Percentiles rank a stretch among this genome's conserved stretches.
Conservation (phyloP, 495 filamentous ascomycete species). For the Parathielavia hyrcaniae region DNA sequence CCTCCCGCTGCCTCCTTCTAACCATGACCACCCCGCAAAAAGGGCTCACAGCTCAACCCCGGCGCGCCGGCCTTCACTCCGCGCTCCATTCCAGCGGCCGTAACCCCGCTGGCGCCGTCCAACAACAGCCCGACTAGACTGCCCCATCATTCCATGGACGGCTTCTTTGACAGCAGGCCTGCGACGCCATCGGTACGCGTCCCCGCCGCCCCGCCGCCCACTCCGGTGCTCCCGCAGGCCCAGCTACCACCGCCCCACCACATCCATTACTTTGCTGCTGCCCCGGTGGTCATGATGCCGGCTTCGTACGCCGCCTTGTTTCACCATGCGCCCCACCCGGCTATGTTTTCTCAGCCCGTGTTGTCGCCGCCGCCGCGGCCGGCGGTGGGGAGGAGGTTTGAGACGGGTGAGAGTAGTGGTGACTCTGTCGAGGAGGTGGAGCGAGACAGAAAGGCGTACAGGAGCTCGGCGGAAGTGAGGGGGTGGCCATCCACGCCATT, state of each 20-base stretch:
- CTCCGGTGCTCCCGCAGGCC: background rate
- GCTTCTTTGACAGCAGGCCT: constrained; percentile 5
- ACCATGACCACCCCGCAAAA: constrained; percentile 5
- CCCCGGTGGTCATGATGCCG: constrained; percentile 21
- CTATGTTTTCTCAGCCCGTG: background rate
- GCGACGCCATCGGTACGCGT: constrained; percentile 2
- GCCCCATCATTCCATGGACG: background rate
- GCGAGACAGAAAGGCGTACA: too few species aligned
- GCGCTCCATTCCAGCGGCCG: constrained; percentile 20
- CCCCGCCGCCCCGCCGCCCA: background rate
- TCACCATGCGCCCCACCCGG: background rate
- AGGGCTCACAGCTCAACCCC: constrained; percentile 50
- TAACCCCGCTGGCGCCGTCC: too few species aligned
- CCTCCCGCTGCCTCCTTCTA: constrained; percentile 17
- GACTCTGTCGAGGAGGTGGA: background rate
- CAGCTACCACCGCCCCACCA: constrained; percentile 1
- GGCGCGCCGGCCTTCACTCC: constrained; percentile 52
- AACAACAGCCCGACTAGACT: constrained; percentile 16
- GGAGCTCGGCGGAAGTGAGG: background rate
- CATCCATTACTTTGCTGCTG: constrained; percentile 10
- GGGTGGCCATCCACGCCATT: background rate
- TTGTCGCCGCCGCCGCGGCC: background rate
- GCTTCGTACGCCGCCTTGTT: constrained; percentile 13
- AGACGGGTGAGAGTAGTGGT: background rate
- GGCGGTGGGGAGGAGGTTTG: background rate